Base-by-base conservation (phyloP, 2,329 filamentous ascomycete genomes). In the Trichoderma sp. region DNA sequence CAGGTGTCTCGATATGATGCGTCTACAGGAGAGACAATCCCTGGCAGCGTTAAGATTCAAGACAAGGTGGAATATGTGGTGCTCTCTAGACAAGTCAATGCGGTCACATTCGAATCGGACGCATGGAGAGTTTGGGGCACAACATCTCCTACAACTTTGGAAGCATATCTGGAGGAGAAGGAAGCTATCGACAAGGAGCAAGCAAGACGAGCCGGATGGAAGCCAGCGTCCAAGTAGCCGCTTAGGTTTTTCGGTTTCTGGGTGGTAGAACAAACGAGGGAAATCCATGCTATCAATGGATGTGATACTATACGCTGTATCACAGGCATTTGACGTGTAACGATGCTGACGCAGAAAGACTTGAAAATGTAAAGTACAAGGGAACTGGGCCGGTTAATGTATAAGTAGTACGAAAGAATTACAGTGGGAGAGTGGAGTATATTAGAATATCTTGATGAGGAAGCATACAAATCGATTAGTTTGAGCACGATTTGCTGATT, bases 81-180 rank as follows among this genome's bases (percentile, higher is more conserved):
- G 53, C 78, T 94, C 63, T 89, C 91, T 80, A 80, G 87, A 33
- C 75, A 83, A 35, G 77, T 89, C 60, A 84, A 87, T 80, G 84
- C 83, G 64, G 82, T 80, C 72, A 89, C 88, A 24, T 89, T 85
- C 78, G 81, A 85, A 80, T 82, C 86, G 74, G 84, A 82, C 33
- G 85, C 87, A 3, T 94, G 93, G 93, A 87, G 86, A 81, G 82
- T 94, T 68, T 93, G 92, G 89, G 92, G 93, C 16, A 92, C 90
- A 24, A 84, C 90, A 35, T 82, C 87, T 59, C 87, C 89, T 79
- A 90, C 88, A 14, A 88, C 87, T 1, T 80, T 88, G 3, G 84
- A 89, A 76, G 78, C 75, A 6, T 87, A 83, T 60, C 38, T 79
- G 29, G 79, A 83, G 8, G 84, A 87, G 77, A 81, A 83, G 79